phyloP scores from a whole-genome alignment of 257 asterid genomes.

The Przewalskia tangutica region DNA sequence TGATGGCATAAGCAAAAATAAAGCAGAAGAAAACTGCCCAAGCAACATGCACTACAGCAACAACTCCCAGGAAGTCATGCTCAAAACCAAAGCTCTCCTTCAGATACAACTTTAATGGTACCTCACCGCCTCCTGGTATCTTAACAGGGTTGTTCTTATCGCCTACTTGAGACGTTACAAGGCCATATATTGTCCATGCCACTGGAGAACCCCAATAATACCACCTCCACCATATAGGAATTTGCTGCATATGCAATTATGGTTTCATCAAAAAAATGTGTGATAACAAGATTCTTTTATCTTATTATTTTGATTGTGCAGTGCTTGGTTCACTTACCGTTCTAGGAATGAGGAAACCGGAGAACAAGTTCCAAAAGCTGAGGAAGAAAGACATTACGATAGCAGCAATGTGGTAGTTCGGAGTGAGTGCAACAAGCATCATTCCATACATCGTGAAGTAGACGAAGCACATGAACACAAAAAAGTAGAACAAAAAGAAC shows the following conservation, averaged over 20 bases:
- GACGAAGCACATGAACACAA: slow-evolving; percentile 60
- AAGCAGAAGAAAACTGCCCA: slow-evolving; percentile 64
- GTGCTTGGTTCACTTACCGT: slow-evolving; percentile 35
- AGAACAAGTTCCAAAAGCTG: slow-evolving; percentile 80
- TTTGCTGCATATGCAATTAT: slow-evolving; percentile 28
- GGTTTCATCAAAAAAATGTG: not conserved
- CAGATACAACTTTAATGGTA: slow-evolving; percentile 40
- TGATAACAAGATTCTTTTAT: not conserved
- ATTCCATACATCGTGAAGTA: slow-evolving; percentile 73
- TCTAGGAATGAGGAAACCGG: slow-evolving; percentile 68
- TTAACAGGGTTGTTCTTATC: slow-evolving; percentile 16
- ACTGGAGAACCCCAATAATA: slow-evolving; percentile 82
- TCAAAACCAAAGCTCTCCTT: slow-evolving; percentile 35
- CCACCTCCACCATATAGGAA: slow-evolving; percentile 95
- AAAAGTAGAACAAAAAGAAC: slow-evolving; percentile 69
- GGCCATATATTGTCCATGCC: slow-evolving; percentile 82
- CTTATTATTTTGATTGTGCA: not conserved
- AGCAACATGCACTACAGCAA: slow-evolving; percentile 51
- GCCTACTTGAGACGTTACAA: slow-evolving; percentile 66
- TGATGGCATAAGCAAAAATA: slow-evolving; percentile 60
- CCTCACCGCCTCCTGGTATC: slow-evolving; percentile 34
- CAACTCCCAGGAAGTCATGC: slow-evolving; percentile 60
- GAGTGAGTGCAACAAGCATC: slow-evolving; percentile 87
- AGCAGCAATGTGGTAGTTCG: slow-evolving; percentile 69
- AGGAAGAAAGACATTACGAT: slow-evolving; percentile 82